These are phyloP conservation scores for Neonectria faginata DNA, from an alignment of 2,329 filamentous ascomycete genomes.

Conservation along the genomic window DNA sequence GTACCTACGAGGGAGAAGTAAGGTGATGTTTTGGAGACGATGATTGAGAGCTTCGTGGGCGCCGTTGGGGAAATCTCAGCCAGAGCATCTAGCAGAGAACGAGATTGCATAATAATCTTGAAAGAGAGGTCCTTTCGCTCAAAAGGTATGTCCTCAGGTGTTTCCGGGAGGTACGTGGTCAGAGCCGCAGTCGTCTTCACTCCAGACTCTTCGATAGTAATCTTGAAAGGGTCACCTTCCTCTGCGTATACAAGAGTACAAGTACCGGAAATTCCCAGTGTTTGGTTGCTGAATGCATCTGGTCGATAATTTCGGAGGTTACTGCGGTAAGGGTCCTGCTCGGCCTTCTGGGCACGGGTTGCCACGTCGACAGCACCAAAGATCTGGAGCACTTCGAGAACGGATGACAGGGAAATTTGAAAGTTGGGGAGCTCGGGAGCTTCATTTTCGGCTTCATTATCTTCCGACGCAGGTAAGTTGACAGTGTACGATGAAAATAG, in stretches of 20 bases:
- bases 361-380: constrained; percentile 85
- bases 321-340: constrained; percentile 70
- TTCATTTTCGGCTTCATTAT: constrained; percentile 56
- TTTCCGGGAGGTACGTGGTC: constrained; percentile 85
- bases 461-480: constrained; percentile 58
- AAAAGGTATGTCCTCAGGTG: constrained; percentile 86
- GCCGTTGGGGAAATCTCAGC: constrained; percentile 76
- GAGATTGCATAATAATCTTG: constrained; percentile 93
- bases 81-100: constrained; percentile 77
- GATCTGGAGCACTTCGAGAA: constrained; percentile 95
- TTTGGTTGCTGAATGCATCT: constrained; percentile 85
- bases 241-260: constrained; percentile 84
- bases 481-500: constrained; percentile 90
- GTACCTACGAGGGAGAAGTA: constrained; percentile 79
- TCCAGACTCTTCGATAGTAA: constrained; percentile 86
- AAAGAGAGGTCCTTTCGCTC: constrained; percentile 82
- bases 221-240: constrained; percentile 81
- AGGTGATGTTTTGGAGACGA: constrained; percentile 71
- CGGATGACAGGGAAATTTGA: constrained; percentile 85
- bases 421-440: constrained; percentile 73
- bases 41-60: constrained; percentile 78
- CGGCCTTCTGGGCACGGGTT: constrained; percentile 67
- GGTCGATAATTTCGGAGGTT: constrained; percentile 71
- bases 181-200: constrained; percentile 92
- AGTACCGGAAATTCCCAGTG: constrained; percentile 84